These are phyloP conservation scores for Talaromyces sp. DNA, from an alignment of 2,329 filamentous ascomycete genomes.

Conservation along the genomic window DNA sequence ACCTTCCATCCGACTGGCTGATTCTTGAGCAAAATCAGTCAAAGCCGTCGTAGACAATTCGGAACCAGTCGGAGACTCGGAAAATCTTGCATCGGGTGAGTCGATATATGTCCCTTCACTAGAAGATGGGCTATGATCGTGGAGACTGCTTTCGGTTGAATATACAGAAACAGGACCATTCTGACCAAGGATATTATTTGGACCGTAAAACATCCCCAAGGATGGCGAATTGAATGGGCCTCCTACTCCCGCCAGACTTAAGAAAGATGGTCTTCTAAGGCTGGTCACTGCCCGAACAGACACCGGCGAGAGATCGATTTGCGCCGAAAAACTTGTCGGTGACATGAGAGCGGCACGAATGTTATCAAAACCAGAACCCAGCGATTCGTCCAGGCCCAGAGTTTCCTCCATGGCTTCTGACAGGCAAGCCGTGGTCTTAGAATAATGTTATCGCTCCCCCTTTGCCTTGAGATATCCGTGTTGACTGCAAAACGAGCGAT, in stretches of 20 bases:
- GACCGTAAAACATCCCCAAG: not conserved
- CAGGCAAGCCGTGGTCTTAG: not conserved
- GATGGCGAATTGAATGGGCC: not conserved
- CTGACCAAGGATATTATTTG: not conserved
- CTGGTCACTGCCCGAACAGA: conserved; percentile 2
- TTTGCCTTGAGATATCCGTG: not conserved
- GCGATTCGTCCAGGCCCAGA: conserved; percentile 13
- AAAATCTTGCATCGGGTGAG: not conserved
- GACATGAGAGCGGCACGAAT: conserved; percentile 17
- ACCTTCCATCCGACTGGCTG: conserved; percentile 13
- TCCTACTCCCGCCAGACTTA: not conserved
- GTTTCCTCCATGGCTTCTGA: conserved; percentile 15
- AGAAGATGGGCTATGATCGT: not conserved
- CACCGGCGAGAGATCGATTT: conserved; percentile 1
- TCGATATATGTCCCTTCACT: not conserved
- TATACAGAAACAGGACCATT: not conserved
- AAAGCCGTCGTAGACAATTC: not conserved
- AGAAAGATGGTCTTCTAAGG: not conserved
- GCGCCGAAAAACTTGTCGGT: conserved; percentile 5
- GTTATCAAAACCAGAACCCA: conserved; percentile 18
- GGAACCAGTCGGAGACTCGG: not conserved
- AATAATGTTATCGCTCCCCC: conserved; percentile 1
- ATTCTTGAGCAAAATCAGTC: not conserved
- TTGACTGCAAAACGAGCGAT: not conserved
- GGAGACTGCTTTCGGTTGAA: not conserved